Evolutionary conservation across 495 filamentous ascomycete genomes (phyloP), one percentile per base, ranked within the genome.

Genomic region (Pseudoneurospora amorphoporcata): DNA sequence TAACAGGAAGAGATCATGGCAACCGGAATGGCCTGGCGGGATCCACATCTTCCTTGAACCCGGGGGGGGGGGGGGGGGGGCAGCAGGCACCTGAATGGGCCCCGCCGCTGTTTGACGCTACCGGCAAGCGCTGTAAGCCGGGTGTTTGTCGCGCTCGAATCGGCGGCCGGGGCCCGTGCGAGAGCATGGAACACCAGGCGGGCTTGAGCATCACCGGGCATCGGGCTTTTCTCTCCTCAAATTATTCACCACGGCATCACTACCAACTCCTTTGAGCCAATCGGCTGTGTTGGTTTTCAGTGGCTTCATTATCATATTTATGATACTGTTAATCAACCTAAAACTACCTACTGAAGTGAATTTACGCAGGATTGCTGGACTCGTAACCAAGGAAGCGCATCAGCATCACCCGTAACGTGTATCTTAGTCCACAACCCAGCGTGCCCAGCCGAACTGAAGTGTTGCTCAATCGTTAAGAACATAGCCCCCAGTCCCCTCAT

Each of bases 401-500:
- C n/a, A 3, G 3, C 43, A 29, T 53, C 45, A 53, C 23, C n/a
- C 9, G 19, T 2, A 61, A 12, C 23, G 23, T 23, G 23, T 23
- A 23, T 23, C 23, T 23, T 23, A 23, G 23, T 1, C 29, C 23
- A 14, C 16, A 29, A 61, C 12, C 29, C 29, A 53, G 4, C 45
- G n/a, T 29, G n/a, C 2, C 45, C 19, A 61, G 32, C 29, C 29
- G 3, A 35, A 37, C 5, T 17, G 12, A 35, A 37, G 12, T 17
- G 12, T 35, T 16, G 53, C 16, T 72, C 42, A 72, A 42, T 73
- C 68, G 23, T 29, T 38, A 7, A 78, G 68, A 9, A 69, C 69
- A 58, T 77, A 78, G 0, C 76, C 76, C 39, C 70, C 76, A 0
- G 76, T 74, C 6, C 73, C 75, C 6, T 68, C 45, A 71, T 78